A percentile compares a stretch with the other conserved stretches of the same genome.
Evolutionary conservation across 495 filamentous ascomycete species (phyloP).

Genomic region (Terfezia claveryi): DNA sequence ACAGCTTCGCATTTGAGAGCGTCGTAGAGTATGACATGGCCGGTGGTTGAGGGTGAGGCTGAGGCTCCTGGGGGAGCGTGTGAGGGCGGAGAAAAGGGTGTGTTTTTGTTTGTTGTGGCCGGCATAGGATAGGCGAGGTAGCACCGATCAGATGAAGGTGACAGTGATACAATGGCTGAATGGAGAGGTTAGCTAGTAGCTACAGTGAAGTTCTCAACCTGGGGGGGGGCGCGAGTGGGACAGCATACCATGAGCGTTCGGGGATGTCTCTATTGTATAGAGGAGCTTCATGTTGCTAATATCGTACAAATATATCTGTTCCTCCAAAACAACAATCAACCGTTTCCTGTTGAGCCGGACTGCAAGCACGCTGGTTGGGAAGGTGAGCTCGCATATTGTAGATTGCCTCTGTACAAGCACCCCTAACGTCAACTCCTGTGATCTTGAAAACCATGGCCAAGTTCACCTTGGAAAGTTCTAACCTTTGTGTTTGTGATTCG

Average conservation of each 20-base stretch:
- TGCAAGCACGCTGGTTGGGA: constrained; percentile 78
- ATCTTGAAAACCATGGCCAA: background rate
- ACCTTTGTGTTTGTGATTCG: constrained; percentile 96
- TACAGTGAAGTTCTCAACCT: background rate
- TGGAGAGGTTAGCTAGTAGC: constrained; percentile 4
- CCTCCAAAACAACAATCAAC: constrained; percentile 76
- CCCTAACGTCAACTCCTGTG: background rate
- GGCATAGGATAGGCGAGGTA: constrained; percentile 85
- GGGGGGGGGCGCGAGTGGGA: background rate
- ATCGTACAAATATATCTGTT: constrained; percentile 93
- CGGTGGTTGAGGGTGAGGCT: constrained; percentile 62
- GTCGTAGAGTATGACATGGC: constrained; percentile 83
- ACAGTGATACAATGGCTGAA: constrained; percentile 70
- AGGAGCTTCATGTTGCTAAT: constrained; percentile 93
- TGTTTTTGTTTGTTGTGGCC: constrained; percentile 36
- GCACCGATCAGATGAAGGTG: constrained; percentile 84
- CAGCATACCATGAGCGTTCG: constrained; percentile 57
- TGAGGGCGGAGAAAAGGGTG: constrained; percentile 44
- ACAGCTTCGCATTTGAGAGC: constrained; percentile 66
- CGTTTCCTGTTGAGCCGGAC: constrained; percentile 86
- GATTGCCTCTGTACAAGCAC: constrained; percentile 44
- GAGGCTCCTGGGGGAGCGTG: constrained; percentile 56
- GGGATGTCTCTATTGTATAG: constrained; percentile 74
- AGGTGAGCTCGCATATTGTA: constrained; percentile 95
- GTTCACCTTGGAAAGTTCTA: constrained; percentile 17